Evolutionary conservation across 2,329 filamentous ascomycete genomes (phyloP).

Genomic region (Penicillium sp.): DNA sequence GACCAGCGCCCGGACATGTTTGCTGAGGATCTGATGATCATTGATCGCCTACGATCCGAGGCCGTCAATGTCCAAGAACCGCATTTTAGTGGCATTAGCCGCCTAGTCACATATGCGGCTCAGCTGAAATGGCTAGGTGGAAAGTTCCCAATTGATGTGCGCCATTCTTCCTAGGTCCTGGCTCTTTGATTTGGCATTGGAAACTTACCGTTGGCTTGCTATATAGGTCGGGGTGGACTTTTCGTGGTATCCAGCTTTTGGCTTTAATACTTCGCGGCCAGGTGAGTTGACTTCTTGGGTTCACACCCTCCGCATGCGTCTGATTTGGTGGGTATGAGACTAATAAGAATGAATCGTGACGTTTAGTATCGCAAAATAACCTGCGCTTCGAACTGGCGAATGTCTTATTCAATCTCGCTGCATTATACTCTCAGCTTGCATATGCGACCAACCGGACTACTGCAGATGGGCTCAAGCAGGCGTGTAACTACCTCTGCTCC

Average conservation of each 20-base stretch:
- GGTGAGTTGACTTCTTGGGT: constrained; percentile 28
- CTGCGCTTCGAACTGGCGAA: constrained; percentile 84
- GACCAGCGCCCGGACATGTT: constrained; percentile 99
- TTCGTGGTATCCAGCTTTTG: constrained; percentile 90
- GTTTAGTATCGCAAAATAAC: constrained; percentile 60
- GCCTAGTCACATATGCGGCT: constrained; percentile 85
- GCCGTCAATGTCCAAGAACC: constrained; percentile 88
- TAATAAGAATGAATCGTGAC: not conserved
- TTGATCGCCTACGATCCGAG: constrained; percentile 77
- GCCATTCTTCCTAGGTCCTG: constrained; percentile 23
- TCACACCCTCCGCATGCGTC: not conserved
- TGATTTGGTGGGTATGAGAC: not conserved
- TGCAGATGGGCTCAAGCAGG: constrained; percentile 78
- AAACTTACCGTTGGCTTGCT: constrained; percentile 6
- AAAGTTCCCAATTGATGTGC: constrained; percentile 92
- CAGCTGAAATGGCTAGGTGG: constrained; percentile 90
- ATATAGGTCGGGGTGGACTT: constrained; percentile 85
- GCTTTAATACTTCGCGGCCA: constrained; percentile 79
- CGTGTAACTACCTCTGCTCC: constrained; percentile 85
- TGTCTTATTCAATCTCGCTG: constrained; percentile 86
- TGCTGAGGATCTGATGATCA: constrained; percentile 77
- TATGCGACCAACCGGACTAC: constrained; percentile 73
- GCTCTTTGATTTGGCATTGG: not conserved
- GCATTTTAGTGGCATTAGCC: constrained; percentile 79
- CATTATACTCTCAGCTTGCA: constrained; percentile 90